Percentiles rank a stretch among this genome's conserved stretches.
Evolutionary conservation across 1,139 yeast species (phyloP).

Genomic region (Geotrichum histeridarum): DNA sequence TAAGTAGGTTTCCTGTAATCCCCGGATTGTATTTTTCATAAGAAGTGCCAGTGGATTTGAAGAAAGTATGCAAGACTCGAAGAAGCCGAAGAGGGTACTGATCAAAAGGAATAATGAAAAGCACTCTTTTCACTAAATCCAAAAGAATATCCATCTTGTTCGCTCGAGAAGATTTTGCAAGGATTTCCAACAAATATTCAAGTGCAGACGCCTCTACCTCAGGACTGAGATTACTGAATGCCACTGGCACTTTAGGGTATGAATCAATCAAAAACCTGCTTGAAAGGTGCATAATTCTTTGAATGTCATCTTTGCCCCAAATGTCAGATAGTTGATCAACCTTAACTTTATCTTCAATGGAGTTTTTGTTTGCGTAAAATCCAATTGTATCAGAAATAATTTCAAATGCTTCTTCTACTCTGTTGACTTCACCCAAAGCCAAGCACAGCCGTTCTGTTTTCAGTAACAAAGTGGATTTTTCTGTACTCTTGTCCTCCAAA

Average conservation of each 20-base stretch:
- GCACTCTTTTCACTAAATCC: slow-evolving; percentile 11
- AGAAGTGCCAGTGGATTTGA: slow-evolving; percentile 11
- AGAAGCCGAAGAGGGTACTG: slow-evolving; percentile 16
- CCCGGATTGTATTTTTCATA: slow-evolving; percentile 8
- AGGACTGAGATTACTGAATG: slow-evolving; percentile 1
- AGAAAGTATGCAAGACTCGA: slow-evolving; percentile 9
- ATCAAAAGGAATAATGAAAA: slow-evolving; percentile 1
- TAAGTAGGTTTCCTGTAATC: slow-evolving; percentile 7
- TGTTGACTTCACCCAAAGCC: slow-evolving; percentile 15
- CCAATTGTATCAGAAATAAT: slow-evolving; percentile 13
- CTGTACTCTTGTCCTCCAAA: slow-evolving; percentile 8
- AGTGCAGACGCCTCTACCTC: slow-evolving; percentile 15
- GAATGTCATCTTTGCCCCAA: slow-evolving; percentile 3
- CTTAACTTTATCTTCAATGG: slow-evolving; percentile 1
- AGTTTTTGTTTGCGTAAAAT: slow-evolving; percentile 8
- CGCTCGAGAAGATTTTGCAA: slow-evolving; percentile 10
- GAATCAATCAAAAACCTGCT: slow-evolving; percentile 9
- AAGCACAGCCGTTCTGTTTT: slow-evolving; percentile 22
- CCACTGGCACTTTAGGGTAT: slow-evolving; percentile 14
- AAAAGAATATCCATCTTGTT: slow-evolving; percentile 7
- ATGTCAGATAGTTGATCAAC: not conserved
- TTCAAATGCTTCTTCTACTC: slow-evolving; percentile 13
- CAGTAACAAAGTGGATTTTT: slow-evolving; percentile 12
- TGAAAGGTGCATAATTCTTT: slow-evolving; percentile 8
- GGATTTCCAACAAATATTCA: slow-evolving; percentile 10